phyloP scores from a whole-genome alignment of 306 rosid species.

The Ochetophila trinervis region DNA sequence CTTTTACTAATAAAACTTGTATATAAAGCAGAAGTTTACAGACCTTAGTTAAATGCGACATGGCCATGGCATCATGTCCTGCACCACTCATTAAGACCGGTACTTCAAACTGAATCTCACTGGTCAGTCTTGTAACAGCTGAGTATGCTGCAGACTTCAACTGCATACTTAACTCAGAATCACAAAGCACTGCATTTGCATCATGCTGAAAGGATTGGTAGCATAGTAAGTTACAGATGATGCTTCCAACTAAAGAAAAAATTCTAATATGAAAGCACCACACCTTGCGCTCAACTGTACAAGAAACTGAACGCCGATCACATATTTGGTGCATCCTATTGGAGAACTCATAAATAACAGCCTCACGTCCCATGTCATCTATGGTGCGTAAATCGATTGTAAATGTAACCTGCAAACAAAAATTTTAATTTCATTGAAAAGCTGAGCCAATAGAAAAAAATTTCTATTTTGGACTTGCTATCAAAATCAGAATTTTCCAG shows the following conservation, averaged over 20 bases:
- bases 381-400: conserved; percentile 87
- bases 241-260: conserved; percentile 1
- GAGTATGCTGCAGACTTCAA: conserved; percentile 68
- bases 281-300: conserved; percentile 81
- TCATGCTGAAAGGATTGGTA: conserved; percentile 55
- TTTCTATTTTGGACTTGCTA: conserved; percentile 6
- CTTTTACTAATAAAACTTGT: not conserved
- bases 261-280: conserved; percentile 14
- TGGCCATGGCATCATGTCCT: conserved; percentile 96
- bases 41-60: conserved; percentile 88
- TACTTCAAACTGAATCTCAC: conserved; percentile 63
- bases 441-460: not conserved
- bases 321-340: conserved; percentile 69
- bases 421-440: conserved; percentile 11
- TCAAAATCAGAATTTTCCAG: conserved; percentile 17
- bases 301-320: conserved; percentile 77
- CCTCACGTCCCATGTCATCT: conserved; percentile 82
- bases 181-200: conserved; percentile 83
- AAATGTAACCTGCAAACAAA: conserved; percentile 66
- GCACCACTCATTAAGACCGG: conserved; percentile 92
- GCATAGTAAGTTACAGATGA: not conserved
- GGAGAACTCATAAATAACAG: conserved; percentile 74
- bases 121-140: conserved; percentile 64
- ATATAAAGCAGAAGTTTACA: conserved; percentile 6
- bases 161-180: conserved; percentile 70